A percentile compares a stretch with the other conserved stretches of the same genome.
These are phyloP conservation scores for Danielozyma ontarioensis DNA, from an alignment of 805 yeast species.

Conservation along the genomic window DNA sequence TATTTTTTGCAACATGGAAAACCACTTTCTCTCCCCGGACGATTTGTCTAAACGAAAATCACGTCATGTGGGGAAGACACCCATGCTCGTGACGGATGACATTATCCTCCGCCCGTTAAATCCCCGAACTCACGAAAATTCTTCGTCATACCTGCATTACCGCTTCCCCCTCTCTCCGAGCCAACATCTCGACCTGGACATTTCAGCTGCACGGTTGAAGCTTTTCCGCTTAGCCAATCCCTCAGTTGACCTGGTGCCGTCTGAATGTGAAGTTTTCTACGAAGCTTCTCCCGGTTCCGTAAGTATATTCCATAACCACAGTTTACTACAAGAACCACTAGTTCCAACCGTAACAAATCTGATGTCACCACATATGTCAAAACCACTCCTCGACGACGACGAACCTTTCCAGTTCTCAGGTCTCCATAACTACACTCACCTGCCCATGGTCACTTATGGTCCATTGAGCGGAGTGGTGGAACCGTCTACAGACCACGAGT, in stretches of 20 bases:
- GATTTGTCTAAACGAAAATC: no score
- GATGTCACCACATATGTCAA: constrained; percentile 11
- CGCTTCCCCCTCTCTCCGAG: no score
- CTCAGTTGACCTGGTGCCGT: not conserved
- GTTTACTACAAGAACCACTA: not conserved
- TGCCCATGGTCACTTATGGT: constrained; percentile 11
- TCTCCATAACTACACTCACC: constrained; percentile 4
- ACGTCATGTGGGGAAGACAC: no score
- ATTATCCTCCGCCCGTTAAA: no score
- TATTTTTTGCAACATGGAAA: no score
- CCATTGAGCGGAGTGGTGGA: constrained; percentile 8
- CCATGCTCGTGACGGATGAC: no score
- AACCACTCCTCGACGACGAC: constrained; percentile 9
- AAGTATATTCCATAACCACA: not conserved
- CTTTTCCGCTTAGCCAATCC: not conserved
- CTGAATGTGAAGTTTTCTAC: not conserved
- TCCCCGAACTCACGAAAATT: no score
- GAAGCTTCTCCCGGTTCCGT: not conserved
- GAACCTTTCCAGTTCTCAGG: constrained; percentile 7
- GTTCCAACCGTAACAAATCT: not conserved
- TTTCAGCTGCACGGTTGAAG: not conserved
- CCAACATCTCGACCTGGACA: no score
- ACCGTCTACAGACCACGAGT: constrained; percentile 6
- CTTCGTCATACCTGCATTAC: no score
- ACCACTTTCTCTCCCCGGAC: no score